Evolutionary conservation across 192 early-diverging fungal genomes (phyloP).

Genomic region (Diversispora epigaea): DNA sequence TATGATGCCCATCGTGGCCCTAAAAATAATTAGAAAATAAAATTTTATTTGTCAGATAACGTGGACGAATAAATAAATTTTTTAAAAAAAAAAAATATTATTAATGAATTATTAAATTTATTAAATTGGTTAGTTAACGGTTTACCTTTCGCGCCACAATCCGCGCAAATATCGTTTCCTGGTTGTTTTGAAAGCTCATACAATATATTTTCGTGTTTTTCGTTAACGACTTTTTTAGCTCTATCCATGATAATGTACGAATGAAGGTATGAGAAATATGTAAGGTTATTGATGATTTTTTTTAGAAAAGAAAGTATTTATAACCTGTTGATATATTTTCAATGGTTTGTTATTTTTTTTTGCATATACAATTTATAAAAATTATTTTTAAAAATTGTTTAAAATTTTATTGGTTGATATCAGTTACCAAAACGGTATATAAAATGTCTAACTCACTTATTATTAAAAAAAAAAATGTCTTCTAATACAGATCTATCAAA

Average conservation of each 20-base stretch:
- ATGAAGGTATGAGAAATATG: too few species aligned
- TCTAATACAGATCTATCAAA: neutral
- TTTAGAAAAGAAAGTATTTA: too few species aligned
- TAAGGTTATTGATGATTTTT: neutral
- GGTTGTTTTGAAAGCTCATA: slow-evolving; percentile 66
- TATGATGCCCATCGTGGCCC: slow-evolving; percentile 87
- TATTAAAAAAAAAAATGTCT: too few species aligned
- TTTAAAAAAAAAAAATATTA: neutral
- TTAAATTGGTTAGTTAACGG: neutral
- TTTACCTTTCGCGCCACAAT: slow-evolving; percentile 70
- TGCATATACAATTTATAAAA: too few species aligned
- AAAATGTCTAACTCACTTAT: too few species aligned
- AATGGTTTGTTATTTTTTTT: too few species aligned
- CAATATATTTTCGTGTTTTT: slow-evolving; percentile 69
- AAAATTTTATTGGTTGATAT: too few species aligned
- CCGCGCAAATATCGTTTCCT: slow-evolving; percentile 71
- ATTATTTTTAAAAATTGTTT: too few species aligned
- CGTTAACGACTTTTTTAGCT: slow-evolving; percentile 63
- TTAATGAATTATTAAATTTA: too few species aligned
- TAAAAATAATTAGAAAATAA: slow-evolving; percentile 37
- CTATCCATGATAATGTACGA: slow-evolving; percentile 38
- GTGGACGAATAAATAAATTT: neutral
- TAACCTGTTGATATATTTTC: too few species aligned
- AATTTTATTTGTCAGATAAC: neutral
- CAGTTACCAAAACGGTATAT: too few species aligned